phyloP scores from a whole-genome alignment of 306 rosid species.

The Chamaecrista fasciculata region DNA sequence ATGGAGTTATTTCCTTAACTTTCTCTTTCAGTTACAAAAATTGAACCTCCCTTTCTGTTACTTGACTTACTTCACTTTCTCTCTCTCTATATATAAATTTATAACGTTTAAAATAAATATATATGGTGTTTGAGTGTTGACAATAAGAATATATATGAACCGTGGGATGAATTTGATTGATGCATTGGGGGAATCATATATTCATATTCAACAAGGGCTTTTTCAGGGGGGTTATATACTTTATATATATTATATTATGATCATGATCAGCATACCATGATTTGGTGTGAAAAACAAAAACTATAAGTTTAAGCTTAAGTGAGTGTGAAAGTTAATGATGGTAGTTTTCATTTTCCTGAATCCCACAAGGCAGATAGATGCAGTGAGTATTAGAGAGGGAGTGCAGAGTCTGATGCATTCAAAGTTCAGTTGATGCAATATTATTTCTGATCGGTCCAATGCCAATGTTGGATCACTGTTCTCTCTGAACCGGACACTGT shows the following conservation, averaged over 20 bases:
- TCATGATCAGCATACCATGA: not conserved
- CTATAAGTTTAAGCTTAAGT: slow-evolving; percentile 28
- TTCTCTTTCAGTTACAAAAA: slow-evolving; percentile 45
- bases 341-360: slow-evolving; percentile 30
- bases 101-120: not conserved
- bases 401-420: slow-evolving; percentile 15
- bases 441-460: slow-evolving; percentile 44
- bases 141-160: slow-evolving; percentile 17
- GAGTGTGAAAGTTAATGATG: slow-evolving; percentile 19
- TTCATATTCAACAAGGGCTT: not conserved
- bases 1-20: slow-evolving; percentile 31
- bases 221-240: no score
- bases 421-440: slow-evolving; percentile 34
- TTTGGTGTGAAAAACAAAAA: slow-evolving; percentile 13
- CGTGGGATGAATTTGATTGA: slow-evolving; percentile 17
- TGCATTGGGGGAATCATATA: no score
- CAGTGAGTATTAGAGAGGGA: slow-evolving; percentile 1
- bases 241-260: no score
- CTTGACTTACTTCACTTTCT: no score
- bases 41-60: slow-evolving; percentile 38
- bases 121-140: no score
- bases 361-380: slow-evolving; percentile 24
- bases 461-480: slow-evolving; percentile 51
- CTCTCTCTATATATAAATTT: no score
- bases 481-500: slow-evolving; percentile 54